A percentile compares a stretch with the other conserved stretches of the same genome.
Conservation (phyloP, 2,329 filamentous ascomycete genomes). For the Rachicladosporium sp. region DNA sequence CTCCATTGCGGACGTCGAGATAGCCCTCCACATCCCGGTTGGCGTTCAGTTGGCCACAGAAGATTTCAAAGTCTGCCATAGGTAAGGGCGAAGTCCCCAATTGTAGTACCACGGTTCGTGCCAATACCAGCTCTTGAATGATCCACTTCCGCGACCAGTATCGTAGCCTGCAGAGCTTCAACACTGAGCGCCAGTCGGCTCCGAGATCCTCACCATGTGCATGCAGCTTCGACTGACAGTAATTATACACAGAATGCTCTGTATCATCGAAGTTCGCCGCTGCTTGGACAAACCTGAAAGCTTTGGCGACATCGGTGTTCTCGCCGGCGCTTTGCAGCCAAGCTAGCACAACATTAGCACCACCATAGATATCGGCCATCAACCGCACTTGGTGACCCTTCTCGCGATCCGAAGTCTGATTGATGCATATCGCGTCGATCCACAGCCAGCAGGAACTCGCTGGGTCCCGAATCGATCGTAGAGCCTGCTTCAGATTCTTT, state of each 20-base stretch:
- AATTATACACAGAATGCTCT: neutral
- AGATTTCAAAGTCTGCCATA: neutral
- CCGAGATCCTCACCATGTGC: neutral
- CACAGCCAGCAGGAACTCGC: neutral
- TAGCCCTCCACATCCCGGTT: neutral
- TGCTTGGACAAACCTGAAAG: neutral
- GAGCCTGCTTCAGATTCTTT: too few species aligned
- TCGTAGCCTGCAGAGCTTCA: neutral
- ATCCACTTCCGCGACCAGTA: too few species aligned
- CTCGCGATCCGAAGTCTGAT: conserved; percentile 3
- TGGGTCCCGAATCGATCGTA: too few species aligned
- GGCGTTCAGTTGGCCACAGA: neutral
- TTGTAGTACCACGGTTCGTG: too few species aligned
- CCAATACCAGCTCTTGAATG: too few species aligned
- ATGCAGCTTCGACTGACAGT: neutral
- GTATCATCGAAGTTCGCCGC: neutral
- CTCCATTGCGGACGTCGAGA: neutral
- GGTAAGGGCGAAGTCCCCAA: neutral
- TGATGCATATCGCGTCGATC: conserved; percentile 7
- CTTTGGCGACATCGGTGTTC: neutral
- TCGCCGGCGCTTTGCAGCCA: conserved; percentile 3
- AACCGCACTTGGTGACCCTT: conserved; percentile 1
- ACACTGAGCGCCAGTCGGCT: neutral
- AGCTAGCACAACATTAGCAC: neutral
- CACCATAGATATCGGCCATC: conserved; percentile 2